These are phyloP conservation scores for Acephala macrosclerotiorum DNA, from an alignment of 2,329 filamentous ascomycete species.

Conservation along the genomic window DNA sequence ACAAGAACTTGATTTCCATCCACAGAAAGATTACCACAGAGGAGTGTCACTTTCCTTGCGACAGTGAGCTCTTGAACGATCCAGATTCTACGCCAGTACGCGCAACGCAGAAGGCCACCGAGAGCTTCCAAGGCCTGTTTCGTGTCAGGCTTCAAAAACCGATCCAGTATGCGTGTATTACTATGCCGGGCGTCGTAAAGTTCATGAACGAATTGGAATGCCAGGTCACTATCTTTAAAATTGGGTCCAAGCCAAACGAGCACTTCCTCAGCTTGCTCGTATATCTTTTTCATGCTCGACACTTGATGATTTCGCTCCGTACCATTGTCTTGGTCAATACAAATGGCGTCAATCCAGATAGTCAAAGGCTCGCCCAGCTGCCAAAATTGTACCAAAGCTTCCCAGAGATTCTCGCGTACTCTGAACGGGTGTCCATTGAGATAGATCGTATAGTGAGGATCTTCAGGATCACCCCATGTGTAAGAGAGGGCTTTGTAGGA, in stretches of 20 bases:
- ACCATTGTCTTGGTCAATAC: too few species aligned
- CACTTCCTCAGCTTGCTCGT: constrained; percentile 30
- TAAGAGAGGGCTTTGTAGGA: constrained; percentile 28
- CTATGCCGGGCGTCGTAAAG: not conserved
- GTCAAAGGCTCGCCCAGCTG: constrained; percentile 42
- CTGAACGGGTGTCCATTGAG: constrained; percentile 12
- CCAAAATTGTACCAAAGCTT: constrained; percentile 43
- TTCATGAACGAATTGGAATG: constrained; percentile 11
- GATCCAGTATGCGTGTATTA: not conserved
- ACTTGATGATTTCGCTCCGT: constrained; percentile 33
- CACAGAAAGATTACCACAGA: not conserved
- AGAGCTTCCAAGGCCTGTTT: not conserved
- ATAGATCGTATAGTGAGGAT: not conserved
- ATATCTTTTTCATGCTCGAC: constrained; percentile 35
- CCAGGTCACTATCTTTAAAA: constrained; percentile 16
- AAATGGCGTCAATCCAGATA: constrained; percentile 38
- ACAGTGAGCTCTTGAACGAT: constrained; percentile 7
- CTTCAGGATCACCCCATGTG: constrained; percentile 17
- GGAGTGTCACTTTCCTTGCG: not conserved
- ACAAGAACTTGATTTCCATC: not conserved
- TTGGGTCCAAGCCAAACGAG: constrained; percentile 38
- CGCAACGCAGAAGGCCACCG: not conserved
- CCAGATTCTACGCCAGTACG: not conserved
- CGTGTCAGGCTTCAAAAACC: not conserved
- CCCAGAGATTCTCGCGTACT: constrained; percentile 1